Evolutionary conservation across 192 early-diverging fungal species (phyloP).

Genomic region (Backusella tuberculispora): DNA sequence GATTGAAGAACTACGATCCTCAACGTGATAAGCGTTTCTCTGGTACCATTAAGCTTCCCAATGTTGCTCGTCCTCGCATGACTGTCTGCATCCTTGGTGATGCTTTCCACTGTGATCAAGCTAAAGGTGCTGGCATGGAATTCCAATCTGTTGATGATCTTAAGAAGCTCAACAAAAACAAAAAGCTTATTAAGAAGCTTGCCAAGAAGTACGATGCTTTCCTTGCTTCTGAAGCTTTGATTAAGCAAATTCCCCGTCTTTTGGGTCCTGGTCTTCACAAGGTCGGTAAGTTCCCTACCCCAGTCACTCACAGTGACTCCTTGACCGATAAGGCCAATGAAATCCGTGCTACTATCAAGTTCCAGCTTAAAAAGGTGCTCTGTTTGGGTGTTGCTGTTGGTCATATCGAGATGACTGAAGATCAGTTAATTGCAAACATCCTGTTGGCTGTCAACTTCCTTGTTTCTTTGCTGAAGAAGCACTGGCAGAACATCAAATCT

Average conservation of each 20-base stretch:
- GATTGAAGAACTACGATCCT: slow-evolving; percentile 99
- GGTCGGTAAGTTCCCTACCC: slow-evolving; percentile 97
- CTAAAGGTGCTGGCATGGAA: slow-evolving; percentile 88
- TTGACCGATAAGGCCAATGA: slow-evolving; percentile 88
- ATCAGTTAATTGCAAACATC: slow-evolving; percentile 94
- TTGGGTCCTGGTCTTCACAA: slow-evolving; percentile 98
- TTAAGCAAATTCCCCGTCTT: slow-evolving; percentile 99
- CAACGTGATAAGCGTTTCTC: slow-evolving; percentile 99
- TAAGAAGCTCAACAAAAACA: slow-evolving; percentile 99
- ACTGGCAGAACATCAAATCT: slow-evolving; percentile 99
- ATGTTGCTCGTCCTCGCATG: slow-evolving; percentile 95
- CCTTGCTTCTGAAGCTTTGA: slow-evolving; percentile 94
- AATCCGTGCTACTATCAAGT: slow-evolving; percentile 98
- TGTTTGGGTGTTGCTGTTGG: slow-evolving; percentile 97
- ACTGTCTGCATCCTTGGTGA: slow-evolving; percentile 95
- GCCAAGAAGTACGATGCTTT: slow-evolving; percentile 99
- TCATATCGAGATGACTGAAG: slow-evolving; percentile 93
- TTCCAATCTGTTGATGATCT: slow-evolving; percentile 96
- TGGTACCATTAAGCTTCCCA: slow-evolving; percentile 92
- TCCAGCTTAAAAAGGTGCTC: slow-evolving; percentile 99
- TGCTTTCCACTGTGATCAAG: slow-evolving; percentile 94
- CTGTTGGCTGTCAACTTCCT: slow-evolving; percentile 99
- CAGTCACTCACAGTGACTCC: slow-evolving; percentile 88
- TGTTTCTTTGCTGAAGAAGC: slow-evolving; percentile 97
- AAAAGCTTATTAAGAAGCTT: slow-evolving; percentile 99